Conservation (phyloP, 768 basidiomycete species). For the Thelephora aurantiotincta region DNA sequence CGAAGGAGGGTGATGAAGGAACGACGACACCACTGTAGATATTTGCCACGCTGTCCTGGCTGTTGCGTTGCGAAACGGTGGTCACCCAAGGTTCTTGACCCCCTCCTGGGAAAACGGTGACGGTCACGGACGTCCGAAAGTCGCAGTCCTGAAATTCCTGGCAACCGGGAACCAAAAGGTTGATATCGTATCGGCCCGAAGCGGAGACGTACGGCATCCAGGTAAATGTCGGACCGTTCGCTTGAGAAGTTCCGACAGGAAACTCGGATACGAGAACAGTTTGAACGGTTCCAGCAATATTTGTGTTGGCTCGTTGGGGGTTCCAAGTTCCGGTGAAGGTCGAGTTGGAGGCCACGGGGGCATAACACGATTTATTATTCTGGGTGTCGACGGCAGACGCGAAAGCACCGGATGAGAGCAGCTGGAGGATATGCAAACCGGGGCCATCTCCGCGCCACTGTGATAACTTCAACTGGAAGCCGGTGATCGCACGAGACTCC, state of each 20-base stretch:
- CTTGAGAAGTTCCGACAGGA: conserved; percentile 42
- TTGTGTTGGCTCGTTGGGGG: conserved; percentile 44
- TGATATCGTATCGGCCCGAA: conserved; percentile 74
- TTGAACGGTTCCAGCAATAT: conserved; percentile 71
- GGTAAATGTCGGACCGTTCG: conserved; percentile 64
- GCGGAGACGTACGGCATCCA: conserved; percentile 91
- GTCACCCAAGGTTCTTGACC: conserved; percentile 50
- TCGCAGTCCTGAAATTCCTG: conserved; percentile 65
- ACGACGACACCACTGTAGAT: conserved; percentile 78
- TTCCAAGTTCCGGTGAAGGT: conserved; percentile 60
- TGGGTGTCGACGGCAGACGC: conserved; percentile 53
- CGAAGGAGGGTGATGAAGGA: conserved; percentile 60
- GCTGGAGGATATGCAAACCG: conserved; percentile 82
- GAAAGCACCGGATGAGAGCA: conserved; percentile 86
- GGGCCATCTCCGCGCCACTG: conserved; percentile 61
- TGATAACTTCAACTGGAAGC: conserved; percentile 74
- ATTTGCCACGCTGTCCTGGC: conserved; percentile 38
- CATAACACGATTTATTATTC: conserved; percentile 63
- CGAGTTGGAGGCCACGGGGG: conserved; percentile 59
- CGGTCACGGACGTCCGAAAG: conserved; percentile 64
- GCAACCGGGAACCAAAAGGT: conserved; percentile 82
- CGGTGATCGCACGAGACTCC: conserved; percentile 51
- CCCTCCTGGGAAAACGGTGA: conserved; percentile 70
- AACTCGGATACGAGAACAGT: conserved; percentile 58
- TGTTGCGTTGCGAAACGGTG: conserved; percentile 62